These are phyloP conservation scores for Chaetomiaceae sp. DNA, from an alignment of 2,329 filamentous ascomycete genomes.

Conservation along the genomic window DNA sequence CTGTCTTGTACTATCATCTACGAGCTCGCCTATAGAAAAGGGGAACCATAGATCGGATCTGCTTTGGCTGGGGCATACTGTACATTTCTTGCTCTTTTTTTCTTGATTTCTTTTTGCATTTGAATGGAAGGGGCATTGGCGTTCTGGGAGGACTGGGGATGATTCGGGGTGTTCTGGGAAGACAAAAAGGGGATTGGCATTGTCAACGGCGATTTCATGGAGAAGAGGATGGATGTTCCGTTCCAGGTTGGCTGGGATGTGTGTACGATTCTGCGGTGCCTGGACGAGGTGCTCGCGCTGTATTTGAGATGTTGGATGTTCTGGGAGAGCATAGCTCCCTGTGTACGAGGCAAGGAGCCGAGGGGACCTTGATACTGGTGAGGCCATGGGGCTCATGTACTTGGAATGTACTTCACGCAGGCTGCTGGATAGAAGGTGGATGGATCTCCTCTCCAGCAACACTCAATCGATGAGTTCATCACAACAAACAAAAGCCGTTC, in stretches of 20 bases:
- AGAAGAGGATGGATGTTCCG: neutral
- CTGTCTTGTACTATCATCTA: slow-evolving; percentile 6
- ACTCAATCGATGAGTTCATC: neutral
- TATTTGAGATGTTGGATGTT: too few species aligned
- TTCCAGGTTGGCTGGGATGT: too few species aligned
- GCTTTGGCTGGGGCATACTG: slow-evolving; percentile 1
- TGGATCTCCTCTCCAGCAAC: slow-evolving; percentile 9
- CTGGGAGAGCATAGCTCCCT: neutral
- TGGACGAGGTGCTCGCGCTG: neutral
- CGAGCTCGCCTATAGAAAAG: slow-evolving; percentile 7
- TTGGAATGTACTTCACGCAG: neutral
- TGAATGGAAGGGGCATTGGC: neutral
- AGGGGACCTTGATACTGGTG: neutral
- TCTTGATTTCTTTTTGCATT: slow-evolving; percentile 6
- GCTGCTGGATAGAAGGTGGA: neutral
- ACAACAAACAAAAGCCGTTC: neutral
- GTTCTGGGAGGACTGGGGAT: neutral
- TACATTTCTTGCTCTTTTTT: neutral
- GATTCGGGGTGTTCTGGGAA: neutral
- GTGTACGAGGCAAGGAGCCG: too few species aligned
- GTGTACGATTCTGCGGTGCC: too few species aligned
- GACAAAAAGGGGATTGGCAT: neutral
- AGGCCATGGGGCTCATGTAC: neutral
- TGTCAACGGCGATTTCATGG: neutral
- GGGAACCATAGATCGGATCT: slow-evolving; percentile 8